Base-by-base conservation (phyloP, 2,329 filamentous ascomycete species). In the Harringtonia aguacate region DNA sequence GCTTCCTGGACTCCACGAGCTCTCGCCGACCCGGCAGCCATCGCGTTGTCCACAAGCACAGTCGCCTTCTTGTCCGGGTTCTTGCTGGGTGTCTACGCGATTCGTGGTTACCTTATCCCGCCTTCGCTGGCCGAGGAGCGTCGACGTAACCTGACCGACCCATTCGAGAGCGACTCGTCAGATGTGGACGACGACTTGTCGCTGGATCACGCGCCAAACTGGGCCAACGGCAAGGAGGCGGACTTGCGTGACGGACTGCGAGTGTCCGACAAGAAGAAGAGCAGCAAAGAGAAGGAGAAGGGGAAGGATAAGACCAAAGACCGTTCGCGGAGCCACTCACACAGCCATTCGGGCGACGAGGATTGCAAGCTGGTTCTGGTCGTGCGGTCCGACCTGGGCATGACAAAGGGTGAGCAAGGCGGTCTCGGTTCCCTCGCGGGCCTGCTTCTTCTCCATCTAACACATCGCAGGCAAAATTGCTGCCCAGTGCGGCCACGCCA, bases 331-430 rank as follows among this genome's bases (percentile, higher is more conserved):
- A n/a, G n/a, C n/a, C 24, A 27, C 10, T 6, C 24, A 27, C 10
- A 27, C 47, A 20, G 50, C 54, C 40, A 57, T 57, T 35, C 55
- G 54, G 18, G 68, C 37, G 72, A 68, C 21, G 89, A 95, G 63
- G 89, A 95, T 62, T 95, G 90, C 69, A 97, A 97, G 67, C 71
- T 97, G 46, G 86, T 95, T 14, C 69, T 98, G 29, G 86, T 95
- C 4, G 90, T 97, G 44, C 71, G 92, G 58, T 95, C 87, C 17
- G 92, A 98, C 66, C 65, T 98, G 56, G 90, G 90, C 55, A 98
- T 98, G 92, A 92, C 85, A 10, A 97, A 95, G 68, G 90, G 90
- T 92, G 69, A 35, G 70, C 61, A 13, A 15, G 22, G 6, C 10
- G 4, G 15, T 2, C 6, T 4, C 31, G 38, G 22, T 4, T 31